A percentile compares a stretch with the other conserved stretches of the same genome.
Evolutionary conservation across 495 filamentous ascomycete genomes (phyloP).

Genomic region (Acidomyces sp.): DNA sequence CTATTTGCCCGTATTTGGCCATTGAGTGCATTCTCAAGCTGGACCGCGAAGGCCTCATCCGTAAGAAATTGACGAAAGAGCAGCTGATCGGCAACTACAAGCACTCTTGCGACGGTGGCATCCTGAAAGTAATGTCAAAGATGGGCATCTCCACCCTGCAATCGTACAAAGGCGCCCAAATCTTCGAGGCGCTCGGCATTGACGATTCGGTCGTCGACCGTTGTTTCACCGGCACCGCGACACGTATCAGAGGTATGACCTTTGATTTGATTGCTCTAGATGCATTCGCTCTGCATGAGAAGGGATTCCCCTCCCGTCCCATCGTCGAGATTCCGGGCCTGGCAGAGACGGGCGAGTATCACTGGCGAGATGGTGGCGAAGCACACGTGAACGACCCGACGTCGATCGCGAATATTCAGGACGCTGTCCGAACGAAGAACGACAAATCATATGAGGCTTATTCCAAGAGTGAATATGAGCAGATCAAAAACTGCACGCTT

Average conservation of each 20-base stretch:
- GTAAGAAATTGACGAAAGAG: constrained; percentile 75
- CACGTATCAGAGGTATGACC: constrained; percentile 88
- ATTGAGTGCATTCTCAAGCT: constrained; percentile 99
- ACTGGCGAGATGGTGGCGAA: constrained; percentile 98
- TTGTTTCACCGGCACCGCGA: constrained; percentile 92
- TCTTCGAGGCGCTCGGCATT: constrained; percentile 96
- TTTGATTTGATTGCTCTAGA: constrained; percentile 94
- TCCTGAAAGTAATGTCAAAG: constrained; percentile 99
- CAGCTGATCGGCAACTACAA: constrained; percentile 92
- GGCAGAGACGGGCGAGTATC: constrained; percentile 92
- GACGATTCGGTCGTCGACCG: constrained; percentile 92
- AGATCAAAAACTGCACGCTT: constrained; percentile 95
- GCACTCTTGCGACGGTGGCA: constrained; percentile 93
- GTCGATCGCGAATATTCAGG: constrained; percentile 94
- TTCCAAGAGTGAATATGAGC: constrained; percentile 85
- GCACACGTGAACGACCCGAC: constrained; percentile 95
- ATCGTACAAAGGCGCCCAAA: constrained; percentile 98
- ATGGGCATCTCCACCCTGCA: constrained; percentile 99
- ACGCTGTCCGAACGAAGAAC: constrained; percentile 96
- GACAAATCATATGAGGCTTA: constrained; percentile 99
- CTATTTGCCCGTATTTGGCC: constrained; percentile 91
- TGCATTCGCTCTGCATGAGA: constrained; percentile 93
- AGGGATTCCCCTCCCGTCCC: constrained; percentile 73
- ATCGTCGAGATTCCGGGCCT: constrained; percentile 74
- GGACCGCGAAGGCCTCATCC: constrained; percentile 87